A percentile compares a stretch with the other conserved stretches of the same genome.
Conservation (phyloP, 805 yeast species). For the Metschnikowia dekortorum region DNA sequence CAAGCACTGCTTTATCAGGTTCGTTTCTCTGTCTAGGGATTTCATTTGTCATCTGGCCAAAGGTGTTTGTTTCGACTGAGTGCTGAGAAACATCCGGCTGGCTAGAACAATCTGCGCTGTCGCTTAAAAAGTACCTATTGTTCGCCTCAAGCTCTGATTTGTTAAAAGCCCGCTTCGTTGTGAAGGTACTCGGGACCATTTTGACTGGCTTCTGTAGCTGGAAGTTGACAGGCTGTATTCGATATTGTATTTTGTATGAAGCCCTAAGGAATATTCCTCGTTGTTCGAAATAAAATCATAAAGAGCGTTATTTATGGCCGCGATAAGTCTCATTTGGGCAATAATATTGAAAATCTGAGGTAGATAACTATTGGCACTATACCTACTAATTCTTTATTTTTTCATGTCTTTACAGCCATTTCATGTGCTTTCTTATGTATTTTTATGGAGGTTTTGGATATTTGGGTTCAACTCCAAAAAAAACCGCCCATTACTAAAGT, state of each 20-base stretch:
- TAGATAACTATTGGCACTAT: no score
- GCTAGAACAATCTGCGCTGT: background rate
- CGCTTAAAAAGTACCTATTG: background rate
- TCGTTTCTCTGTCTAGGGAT: background rate
- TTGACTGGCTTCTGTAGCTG: no score
- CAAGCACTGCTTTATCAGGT: background rate
- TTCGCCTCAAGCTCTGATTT: background rate
- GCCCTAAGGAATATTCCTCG: background rate
- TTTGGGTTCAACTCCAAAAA: no score
- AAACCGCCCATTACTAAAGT: no score
- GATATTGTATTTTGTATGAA: no score
- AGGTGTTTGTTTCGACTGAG: background rate
- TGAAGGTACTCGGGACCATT: no score
- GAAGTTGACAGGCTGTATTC: no score
- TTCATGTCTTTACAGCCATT: background rate
- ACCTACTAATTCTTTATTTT: background rate
- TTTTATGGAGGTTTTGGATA: no score
- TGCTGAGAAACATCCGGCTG: background rate
- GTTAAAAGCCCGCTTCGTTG: background rate
- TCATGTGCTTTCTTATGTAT: no score
- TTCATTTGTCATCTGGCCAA: background rate
- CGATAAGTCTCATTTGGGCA: background rate
- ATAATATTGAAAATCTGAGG: no score
- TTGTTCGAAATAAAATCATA: background rate
- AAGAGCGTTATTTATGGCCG: background rate